Percentiles rank a stretch among this genome's conserved stretches.
Evolutionary conservation across 345 rosid species (phyloP).

Genomic region (Leavenworthia alabamica): DNA sequence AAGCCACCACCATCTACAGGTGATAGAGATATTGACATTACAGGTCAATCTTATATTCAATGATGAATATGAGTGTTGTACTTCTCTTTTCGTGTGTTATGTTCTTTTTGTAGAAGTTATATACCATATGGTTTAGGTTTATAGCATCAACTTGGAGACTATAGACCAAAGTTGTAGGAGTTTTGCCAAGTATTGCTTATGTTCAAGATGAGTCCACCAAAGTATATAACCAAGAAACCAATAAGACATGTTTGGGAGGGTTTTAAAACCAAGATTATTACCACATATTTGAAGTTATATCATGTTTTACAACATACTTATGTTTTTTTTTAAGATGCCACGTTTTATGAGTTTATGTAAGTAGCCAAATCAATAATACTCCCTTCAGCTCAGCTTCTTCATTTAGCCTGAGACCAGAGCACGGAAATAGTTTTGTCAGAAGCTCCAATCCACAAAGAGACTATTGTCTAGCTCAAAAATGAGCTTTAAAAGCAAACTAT

Average conservation of each 20-base stretch:
- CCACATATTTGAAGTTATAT: background rate
- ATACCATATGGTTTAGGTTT: too few species aligned
- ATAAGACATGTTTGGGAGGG: background rate
- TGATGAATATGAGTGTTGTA: too few species aligned
- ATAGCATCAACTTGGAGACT: too few species aligned
- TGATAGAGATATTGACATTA: too few species aligned
- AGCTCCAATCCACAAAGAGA: background rate
- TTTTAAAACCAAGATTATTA: constrained; percentile 3
- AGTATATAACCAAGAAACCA: background rate
- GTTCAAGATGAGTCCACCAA: background rate
- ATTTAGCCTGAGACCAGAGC: constrained; percentile 1
- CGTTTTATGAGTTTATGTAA: background rate
- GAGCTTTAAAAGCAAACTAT: background rate
- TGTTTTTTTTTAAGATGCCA: background rate
- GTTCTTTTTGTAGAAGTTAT: too few species aligned
- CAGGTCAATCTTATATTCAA: too few species aligned
- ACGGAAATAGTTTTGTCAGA: background rate
- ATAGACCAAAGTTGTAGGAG: too few species aligned
- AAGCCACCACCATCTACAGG: constrained; percentile 52
- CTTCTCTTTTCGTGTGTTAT: too few species aligned
- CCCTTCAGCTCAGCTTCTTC: background rate
- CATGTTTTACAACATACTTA: background rate
- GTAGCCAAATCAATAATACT: background rate
- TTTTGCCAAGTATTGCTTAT: too few species aligned
- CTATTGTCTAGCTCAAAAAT: too few species aligned